These are phyloP conservation scores for Kodamaea lidongshanica DNA, from an alignment of 805 yeast genomes.

Conservation along the genomic window DNA sequence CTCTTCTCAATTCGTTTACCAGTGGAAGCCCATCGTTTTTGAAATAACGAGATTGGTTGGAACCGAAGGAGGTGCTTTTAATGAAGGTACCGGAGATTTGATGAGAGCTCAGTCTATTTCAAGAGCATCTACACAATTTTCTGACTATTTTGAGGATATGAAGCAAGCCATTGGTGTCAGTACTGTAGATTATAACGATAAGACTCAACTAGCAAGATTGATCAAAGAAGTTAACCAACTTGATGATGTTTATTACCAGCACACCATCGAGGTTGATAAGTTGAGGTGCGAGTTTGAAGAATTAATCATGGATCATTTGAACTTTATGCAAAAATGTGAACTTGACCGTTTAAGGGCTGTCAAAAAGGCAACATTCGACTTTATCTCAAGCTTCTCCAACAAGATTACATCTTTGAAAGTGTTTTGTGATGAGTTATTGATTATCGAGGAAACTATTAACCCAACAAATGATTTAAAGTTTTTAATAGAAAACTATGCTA, in stretches of 20 bases:
- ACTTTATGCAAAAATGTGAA: slow-evolving; percentile 80
- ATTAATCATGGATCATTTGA: slow-evolving; percentile 59
- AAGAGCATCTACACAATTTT: slow-evolving; percentile 8
- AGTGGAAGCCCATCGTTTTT: slow-evolving; percentile 71
- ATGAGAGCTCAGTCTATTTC: slow-evolving; percentile 2
- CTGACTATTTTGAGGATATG: slow-evolving; percentile 35
- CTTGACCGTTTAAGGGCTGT: slow-evolving; percentile 68
- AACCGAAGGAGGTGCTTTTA: slow-evolving; percentile 8
- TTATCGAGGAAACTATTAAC: slow-evolving; percentile 64
- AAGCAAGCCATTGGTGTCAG: slow-evolving; percentile 41
- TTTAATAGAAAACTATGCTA: slow-evolving; percentile 59
- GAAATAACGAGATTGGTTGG: slow-evolving; percentile 32
- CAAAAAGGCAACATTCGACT: slow-evolving; percentile 70
- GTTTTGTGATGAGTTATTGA: slow-evolving; percentile 53
- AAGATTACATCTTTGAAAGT: slow-evolving; percentile 53
- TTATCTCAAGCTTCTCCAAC: slow-evolving; percentile 59
- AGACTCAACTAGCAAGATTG: slow-evolving; percentile 45
- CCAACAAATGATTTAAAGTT: slow-evolving; percentile 64
- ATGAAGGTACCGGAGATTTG: slow-evolving; percentile 7
- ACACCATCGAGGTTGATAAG: slow-evolving; percentile 55
- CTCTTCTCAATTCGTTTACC: slow-evolving; percentile 67
- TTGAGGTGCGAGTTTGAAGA: slow-evolving; percentile 72
- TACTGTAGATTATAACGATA: slow-evolving; percentile 42
- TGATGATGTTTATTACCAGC: slow-evolving; percentile 42
- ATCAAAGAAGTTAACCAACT: slow-evolving; percentile 51